These are phyloP conservation scores for Clavispora fructus DNA, from an alignment of 805 yeast genomes.

Conservation along the genomic window DNA sequence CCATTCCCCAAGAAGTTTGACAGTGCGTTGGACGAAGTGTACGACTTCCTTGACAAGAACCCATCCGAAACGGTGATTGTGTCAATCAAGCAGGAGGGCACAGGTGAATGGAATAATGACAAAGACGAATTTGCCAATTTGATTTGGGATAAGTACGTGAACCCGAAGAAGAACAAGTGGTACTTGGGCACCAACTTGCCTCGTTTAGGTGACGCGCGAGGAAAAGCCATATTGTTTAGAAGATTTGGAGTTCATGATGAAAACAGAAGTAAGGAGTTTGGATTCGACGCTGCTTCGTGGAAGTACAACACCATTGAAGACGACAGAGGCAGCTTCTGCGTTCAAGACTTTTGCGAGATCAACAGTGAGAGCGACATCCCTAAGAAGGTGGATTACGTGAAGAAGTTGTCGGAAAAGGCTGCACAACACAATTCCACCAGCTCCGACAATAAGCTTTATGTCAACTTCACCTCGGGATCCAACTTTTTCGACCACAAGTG, in stretches of 20 bases:
- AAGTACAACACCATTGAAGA: conserved; percentile 59
- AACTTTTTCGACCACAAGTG: conserved; percentile 65
- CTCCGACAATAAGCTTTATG: conserved; percentile 49
- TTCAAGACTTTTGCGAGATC: conserved; percentile 74
- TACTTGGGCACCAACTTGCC: conserved; percentile 55
- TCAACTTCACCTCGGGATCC: conserved; percentile 71
- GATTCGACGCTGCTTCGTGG: conserved; percentile 69
- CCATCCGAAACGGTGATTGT: conserved; percentile 58
- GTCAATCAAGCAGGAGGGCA: conserved; percentile 71
- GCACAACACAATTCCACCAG: conserved; percentile 39
- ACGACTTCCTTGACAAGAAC: conserved; percentile 48
- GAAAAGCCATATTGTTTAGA: conserved; percentile 61
- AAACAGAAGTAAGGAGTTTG: conserved; percentile 40
- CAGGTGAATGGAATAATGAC: conserved; percentile 57
- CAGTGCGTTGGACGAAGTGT: conserved; percentile 53
- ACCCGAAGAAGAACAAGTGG: conserved; percentile 51
- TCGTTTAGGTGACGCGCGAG: conserved; percentile 55
- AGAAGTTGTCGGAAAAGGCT: conserved; percentile 51
- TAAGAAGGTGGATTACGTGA: conserved; percentile 54
- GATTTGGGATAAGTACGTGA: conserved; percentile 54
- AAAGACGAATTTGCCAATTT: conserved; percentile 60
- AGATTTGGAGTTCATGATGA: conserved; percentile 61
- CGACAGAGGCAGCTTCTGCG: conserved; percentile 55
- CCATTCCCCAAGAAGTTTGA: conserved; percentile 50
- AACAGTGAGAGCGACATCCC: conserved; percentile 45